phyloP scores from a whole-genome alignment of 2,329 filamentous ascomycete species.

The Pyricularia sp. region DNA sequence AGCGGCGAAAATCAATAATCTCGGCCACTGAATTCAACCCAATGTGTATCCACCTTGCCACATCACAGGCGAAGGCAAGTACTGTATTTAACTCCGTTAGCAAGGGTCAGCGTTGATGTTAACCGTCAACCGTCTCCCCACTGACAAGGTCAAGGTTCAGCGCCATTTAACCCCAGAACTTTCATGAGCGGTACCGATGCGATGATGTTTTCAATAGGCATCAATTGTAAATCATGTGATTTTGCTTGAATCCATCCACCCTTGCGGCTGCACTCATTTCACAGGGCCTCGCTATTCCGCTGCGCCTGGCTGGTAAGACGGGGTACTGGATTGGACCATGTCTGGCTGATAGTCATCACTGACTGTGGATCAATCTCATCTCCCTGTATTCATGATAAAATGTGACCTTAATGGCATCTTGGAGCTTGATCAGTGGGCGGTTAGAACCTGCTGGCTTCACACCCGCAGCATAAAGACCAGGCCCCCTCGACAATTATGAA shows the following conservation, averaged over 20 bases:
- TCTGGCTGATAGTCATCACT: not conserved
- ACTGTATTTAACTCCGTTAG: not conserved
- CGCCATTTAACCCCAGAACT: not conserved
- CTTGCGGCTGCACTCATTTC: not conserved
- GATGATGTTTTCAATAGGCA: not conserved
- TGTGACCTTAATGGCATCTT: too few relatives aligned
- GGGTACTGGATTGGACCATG: too few relatives aligned
- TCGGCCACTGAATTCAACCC: not conserved
- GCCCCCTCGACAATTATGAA: too few relatives aligned
- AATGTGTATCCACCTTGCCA: not conserved
- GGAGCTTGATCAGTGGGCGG: too few relatives aligned
- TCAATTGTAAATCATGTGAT: not conserved
- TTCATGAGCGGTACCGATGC: not conserved
- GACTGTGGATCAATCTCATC: not conserved
- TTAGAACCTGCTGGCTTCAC: too few relatives aligned
- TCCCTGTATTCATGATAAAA: not conserved
- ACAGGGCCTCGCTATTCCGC: too few relatives aligned
- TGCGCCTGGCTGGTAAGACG: too few relatives aligned
- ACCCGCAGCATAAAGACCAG: too few relatives aligned
- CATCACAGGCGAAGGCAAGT: not conserved
- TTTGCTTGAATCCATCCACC: not conserved
- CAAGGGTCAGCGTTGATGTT: not conserved
- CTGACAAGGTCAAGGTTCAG: not conserved
- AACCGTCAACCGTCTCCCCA: not conserved
- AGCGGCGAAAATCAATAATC: not conserved